phyloP scores from a whole-genome alignment of 257 asterid species.

The Jacaranda copaia region DNA sequence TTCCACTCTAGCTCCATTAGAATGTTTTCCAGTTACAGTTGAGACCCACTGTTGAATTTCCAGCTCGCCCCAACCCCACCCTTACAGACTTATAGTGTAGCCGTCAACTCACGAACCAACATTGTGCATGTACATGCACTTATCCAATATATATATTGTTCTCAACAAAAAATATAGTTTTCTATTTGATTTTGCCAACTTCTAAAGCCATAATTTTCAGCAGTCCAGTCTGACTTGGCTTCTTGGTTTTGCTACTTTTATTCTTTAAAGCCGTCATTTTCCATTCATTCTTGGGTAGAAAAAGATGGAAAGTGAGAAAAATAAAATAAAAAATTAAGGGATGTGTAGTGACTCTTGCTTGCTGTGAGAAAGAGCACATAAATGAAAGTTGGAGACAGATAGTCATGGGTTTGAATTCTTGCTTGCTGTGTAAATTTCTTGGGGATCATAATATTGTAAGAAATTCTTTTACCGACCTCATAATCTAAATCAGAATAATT shows the following conservation, averaged over 20 bases:
- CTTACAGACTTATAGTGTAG: not conserved
- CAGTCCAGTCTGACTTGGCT: slow-evolving; percentile 31
- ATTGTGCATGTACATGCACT: slow-evolving; percentile 33
- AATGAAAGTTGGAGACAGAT: no score
- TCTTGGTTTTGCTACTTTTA: not conserved
- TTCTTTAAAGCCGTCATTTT: not conserved
- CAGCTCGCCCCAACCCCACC: no score
- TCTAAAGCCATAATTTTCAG: not conserved
- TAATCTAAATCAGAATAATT: no score
- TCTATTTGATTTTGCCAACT: not conserved
- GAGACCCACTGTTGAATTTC: slow-evolving; percentile 7
- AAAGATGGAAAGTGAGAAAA: not conserved
- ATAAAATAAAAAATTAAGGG: not conserved
- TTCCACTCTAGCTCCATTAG: slow-evolving; percentile 1
- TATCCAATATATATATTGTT: not conserved
- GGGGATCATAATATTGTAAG: no score
- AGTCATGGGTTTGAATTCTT: no score
- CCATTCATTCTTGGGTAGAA: not conserved
- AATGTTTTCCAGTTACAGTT: not conserved
- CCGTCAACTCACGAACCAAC: not conserved
- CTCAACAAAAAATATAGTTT: not conserved
- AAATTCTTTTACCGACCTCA: no score
- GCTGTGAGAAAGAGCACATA: no score
- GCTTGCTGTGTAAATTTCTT: no score
- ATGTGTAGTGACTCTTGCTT: no score